Conservation (phyloP, 306 rosid genomes). For the Neltuma alba region DNA sequence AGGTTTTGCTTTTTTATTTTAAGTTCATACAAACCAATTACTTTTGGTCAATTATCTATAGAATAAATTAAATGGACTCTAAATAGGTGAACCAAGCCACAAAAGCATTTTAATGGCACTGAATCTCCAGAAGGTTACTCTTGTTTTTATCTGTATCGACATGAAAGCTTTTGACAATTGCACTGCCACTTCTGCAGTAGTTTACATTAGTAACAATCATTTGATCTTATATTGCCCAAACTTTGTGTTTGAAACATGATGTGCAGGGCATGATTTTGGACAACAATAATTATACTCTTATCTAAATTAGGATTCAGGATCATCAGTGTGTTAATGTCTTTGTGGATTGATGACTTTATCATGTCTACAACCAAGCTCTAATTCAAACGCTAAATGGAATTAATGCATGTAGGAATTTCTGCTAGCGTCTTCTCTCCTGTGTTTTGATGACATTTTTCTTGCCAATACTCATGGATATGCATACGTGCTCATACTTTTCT, state of each 20-base stretch:
- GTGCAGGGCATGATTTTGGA: background rate
- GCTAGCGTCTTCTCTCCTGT: background rate
- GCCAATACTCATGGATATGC: background rate
- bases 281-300: background rate
- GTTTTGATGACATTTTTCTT: background rate
- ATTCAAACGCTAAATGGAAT: background rate
- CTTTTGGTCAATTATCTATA: constrained; percentile 9
- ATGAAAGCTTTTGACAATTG: constrained; percentile 19
- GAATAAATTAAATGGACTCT: background rate
- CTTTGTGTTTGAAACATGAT: constrained; percentile 17
- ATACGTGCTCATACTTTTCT: background rate
- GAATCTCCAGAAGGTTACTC: background rate
- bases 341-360: background rate
- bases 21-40: constrained; percentile 5
- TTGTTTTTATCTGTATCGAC: constrained; percentile 26
- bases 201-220: background rate
- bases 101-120: constrained; percentile 17
- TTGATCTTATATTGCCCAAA: constrained; percentile 3
- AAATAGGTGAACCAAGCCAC: background rate
- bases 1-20: constrained; percentile 48
- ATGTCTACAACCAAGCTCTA: constrained; percentile 1
- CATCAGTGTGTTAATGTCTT: background rate
- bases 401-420: background rate
- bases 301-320: background rate
- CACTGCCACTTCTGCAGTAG: background rate